Base-by-base conservation (phyloP, 2,329 filamentous ascomycete species). In the Geoglossum cookeanum region DNA sequence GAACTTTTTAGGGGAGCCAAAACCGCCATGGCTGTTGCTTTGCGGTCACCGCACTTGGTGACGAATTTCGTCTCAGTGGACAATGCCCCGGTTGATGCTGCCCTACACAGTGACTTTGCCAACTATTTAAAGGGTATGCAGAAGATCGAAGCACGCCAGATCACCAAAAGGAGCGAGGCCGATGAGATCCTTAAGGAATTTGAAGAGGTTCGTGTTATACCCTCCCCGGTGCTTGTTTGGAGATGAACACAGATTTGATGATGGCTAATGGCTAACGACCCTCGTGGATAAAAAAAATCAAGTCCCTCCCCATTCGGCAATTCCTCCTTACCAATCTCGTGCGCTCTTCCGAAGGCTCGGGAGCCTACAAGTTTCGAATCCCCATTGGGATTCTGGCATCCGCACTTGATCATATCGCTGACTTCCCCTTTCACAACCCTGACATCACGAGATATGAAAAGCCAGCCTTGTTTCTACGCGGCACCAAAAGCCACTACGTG, bases 301-400 rank as follows among this genome's bases (percentile, higher is more conserved):
- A 81, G 74, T 80, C 83, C 13, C 69, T 94, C 3, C 74, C 82
- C 0, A 84, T 98, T 62, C 83, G 92, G 1, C 90, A 96, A 66
- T 98, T 97, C 68, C 78, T 98, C 15, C 78, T 98, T 0, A 87
- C 86, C 9, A 98, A 97, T 67, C 74, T 97, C 44, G 70, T 84
- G 62, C 79, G 82, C 4, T 64, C 69, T 2, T 65, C 68, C 17
- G 70, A 75, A 3, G 71, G 75, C 55, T 74, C 77, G 35, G 73
- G 73, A 1, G 78, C 85, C 63, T 53, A 53, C 29, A 82, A 79
- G 63, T 96, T 92, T 71, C 79, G 87, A 32, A 81, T 97, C 2
- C 91, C 92, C 0, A 72, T 98, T 9, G 75, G 78, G 52, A 81
- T 79, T 2, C 73, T 98, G 0, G 82, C 76, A 3, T 74, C 76